phyloP scores from a whole-genome alignment of 2,329 filamentous ascomycete species.

The Teratosphaeria destructans region DNA sequence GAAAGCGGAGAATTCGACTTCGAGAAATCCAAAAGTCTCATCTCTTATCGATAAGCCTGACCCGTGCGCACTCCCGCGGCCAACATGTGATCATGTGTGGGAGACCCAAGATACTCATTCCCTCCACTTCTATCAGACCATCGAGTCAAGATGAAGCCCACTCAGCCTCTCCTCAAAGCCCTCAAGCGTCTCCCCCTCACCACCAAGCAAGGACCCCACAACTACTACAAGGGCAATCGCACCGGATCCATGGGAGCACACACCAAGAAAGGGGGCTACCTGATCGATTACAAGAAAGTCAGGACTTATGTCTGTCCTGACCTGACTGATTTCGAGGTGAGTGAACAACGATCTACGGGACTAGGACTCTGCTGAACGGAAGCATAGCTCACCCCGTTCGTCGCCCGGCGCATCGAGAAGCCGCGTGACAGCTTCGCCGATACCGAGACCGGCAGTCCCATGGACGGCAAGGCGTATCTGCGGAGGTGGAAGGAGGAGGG shows the following conservation, averaged over 20 bases:
- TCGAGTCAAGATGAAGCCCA: constrained; percentile 44
- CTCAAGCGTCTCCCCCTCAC: constrained; percentile 71
- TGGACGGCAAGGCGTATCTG: constrained; percentile 24
- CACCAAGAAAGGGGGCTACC: constrained; percentile 73
- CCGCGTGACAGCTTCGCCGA: constrained; percentile 42
- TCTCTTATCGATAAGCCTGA: neutral
- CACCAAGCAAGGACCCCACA: constrained; percentile 85
- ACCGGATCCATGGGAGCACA: constrained; percentile 79
- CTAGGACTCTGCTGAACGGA: neutral
- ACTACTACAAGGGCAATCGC: constrained; percentile 94
- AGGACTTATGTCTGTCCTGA: constrained; percentile 79
- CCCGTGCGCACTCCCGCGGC: constrained; percentile 6
- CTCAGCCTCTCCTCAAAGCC: constrained; percentile 54
- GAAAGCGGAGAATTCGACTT: constrained; percentile 1
- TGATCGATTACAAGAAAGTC: constrained; percentile 77
- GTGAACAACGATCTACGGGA: neutral
- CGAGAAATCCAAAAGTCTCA: neutral
- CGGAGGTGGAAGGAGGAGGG: constrained; percentile 25
- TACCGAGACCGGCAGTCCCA: constrained; percentile 14
- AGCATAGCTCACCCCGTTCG: constrained; percentile 66
- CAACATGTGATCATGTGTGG: neutral
- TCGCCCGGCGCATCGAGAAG: constrained; percentile 49
- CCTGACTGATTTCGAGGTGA: constrained; percentile 61
- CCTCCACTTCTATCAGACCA: neutral
- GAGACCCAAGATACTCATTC: neutral